Base-by-base conservation (phyloP, 1,284 basidiomycete species). In the Sporisorium exsertum region DNA sequence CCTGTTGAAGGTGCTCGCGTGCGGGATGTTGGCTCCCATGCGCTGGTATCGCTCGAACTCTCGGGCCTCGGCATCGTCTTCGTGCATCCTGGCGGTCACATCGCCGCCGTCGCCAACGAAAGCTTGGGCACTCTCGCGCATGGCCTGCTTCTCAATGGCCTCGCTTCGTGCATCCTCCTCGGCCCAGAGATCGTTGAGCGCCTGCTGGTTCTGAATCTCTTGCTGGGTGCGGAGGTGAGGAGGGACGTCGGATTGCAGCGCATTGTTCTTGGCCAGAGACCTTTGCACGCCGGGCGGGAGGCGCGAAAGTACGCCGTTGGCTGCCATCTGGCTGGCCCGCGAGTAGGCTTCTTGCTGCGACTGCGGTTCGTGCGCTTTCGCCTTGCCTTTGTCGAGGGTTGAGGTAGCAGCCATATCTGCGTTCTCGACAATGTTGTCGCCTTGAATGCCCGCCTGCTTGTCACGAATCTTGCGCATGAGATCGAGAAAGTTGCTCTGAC, bases 391-490 rank as follows among this genome's bases (percentile, higher is more conserved):
- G 35, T 64, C 64, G 58, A 70, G 62, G 24, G 45, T 27, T 13
- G 49, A 33, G 26, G 29, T 10, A 15, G 27, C 29, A 13, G 57
- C 47, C 20, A 52, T 54, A 24, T 66, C 57, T 27, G 64, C 65
- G 10, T 53, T 75, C 26, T 79, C 78, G 53, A 95, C 91, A 85
- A 95, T 90, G 59, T 92, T 87, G 81, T 93, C 91, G 20, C 92
- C 94, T 64, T 94, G 90, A 1, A 97, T 91, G 10, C 92, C 89
- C n/a, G 95, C 89, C 78, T 92, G 89, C 15, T 91, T 90, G 84
- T 95, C 93, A 26, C 94, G 89, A 47, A 98, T 87, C 79, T 93
- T 91, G 58, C 90, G 90, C 92, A 97, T 95, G 29, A 98, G 88
- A 20, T 89, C 89, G 87, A 97, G 88, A 85, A 98, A 98, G 72